Percentiles rank a stretch among this genome's conserved stretches.
phyloP scores from a whole-genome alignment of 129 eudicot genomes.

The Artemisia argyi region DNA sequence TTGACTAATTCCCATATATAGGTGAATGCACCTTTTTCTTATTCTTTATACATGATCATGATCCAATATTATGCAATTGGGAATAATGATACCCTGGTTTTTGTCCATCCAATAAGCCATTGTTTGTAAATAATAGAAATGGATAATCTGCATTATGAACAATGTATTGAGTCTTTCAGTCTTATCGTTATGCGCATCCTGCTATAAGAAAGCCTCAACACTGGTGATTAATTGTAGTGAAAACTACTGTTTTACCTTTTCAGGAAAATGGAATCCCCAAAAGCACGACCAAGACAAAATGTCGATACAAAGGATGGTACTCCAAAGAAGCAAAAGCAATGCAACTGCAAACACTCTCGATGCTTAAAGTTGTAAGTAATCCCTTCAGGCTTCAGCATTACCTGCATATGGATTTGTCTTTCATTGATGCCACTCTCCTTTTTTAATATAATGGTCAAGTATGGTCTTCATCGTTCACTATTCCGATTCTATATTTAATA shows the following conservation, averaged over 20 bases:
- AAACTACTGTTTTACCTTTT: slow-evolving; percentile 11
- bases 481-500: no score
- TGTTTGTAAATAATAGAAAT: slow-evolving; percentile 11
- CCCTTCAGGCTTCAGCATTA: background rate
- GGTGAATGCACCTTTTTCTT: slow-evolving; percentile 13
- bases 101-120: slow-evolving; percentile 3
- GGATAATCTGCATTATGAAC: slow-evolving; percentile 10
- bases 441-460: no score
- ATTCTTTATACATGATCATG: background rate
- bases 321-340: slow-evolving; percentile 92
- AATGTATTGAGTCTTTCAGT: background rate
- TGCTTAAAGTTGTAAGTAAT: slow-evolving; percentile 87
- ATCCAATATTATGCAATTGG: slow-evolving; percentile 12
- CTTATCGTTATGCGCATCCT: background rate
- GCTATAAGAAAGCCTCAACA: slow-evolving; percentile 10
- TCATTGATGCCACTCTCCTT: no score
- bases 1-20: slow-evolving; percentile 6
- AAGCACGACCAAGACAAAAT: slow-evolving; percentile 58
- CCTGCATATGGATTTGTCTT: no score
- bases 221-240: slow-evolving; percentile 2
- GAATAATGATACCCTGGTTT: slow-evolving; percentile 4
- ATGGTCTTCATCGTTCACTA: no score
- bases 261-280: slow-evolving; percentile 90
- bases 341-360: slow-evolving; percentile 91
- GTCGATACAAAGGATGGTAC: slow-evolving; percentile 76